Evolutionary conservation across 1,139 yeast species (phyloP).

Genomic region (Oligophagozyma castellii): DNA sequence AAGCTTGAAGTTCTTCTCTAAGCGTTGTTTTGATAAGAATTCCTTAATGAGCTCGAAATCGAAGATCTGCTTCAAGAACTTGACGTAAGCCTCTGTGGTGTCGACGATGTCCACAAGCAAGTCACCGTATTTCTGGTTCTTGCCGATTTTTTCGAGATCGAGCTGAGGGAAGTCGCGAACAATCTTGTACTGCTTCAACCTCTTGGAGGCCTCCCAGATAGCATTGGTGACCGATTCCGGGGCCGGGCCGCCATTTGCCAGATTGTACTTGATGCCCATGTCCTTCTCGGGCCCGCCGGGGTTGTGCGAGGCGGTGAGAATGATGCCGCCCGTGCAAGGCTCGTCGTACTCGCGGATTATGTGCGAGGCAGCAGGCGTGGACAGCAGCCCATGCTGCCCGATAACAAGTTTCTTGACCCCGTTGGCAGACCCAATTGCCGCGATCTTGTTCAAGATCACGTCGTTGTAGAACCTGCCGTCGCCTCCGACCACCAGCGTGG

Average conservation of each 20-base stretch:
- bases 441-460: conserved; percentile 67
- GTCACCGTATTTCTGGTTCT: conserved; percentile 31
- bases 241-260: conserved; percentile 98
- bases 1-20: conserved; percentile 46
- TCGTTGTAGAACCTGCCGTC: conserved; percentile 92
- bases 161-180: conserved; percentile 39
- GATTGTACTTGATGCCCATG: conserved; percentile 89
- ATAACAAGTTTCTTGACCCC: conserved; percentile 75
- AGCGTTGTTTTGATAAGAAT: conserved; percentile 40
- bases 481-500: conserved; percentile 87
- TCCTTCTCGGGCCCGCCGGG: conserved; percentile 97
- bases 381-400: conserved; percentile 77
- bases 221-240: conserved; percentile 88
- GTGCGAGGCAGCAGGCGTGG: conserved; percentile 95
- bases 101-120: conserved; percentile 70
- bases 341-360: conserved; percentile 54
- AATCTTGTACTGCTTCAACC: conserved; percentile 47
- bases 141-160: conserved; percentile 50
- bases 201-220: conserved; percentile 59
- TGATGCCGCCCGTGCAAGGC: conserved; percentile 84
- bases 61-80: conserved; percentile 70
- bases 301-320: conserved; percentile 91
- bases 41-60: conserved; percentile 72
- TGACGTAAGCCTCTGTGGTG: conserved; percentile 64
- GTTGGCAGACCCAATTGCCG: conserved; percentile 78